Evolutionary conservation across 2,329 filamentous ascomycete species (phyloP).

Genomic region (Talaromyces piceae): DNA sequence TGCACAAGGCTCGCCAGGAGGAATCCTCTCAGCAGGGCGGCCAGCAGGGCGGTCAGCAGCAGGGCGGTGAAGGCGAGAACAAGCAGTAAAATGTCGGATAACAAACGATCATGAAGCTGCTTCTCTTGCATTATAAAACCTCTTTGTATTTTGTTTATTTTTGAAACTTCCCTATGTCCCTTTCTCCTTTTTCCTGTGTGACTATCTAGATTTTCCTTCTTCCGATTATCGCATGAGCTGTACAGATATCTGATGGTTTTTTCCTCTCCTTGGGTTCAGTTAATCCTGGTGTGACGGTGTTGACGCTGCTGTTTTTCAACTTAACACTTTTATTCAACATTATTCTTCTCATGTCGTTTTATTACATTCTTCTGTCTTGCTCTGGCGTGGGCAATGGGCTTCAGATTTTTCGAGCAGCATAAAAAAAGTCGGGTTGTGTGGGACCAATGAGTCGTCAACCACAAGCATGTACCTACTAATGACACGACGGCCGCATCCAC

Average conservation of each 20-base stretch:
- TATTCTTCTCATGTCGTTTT: slow-evolving; percentile 7
- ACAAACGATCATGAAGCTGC: neutral
- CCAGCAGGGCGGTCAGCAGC: slow-evolving; percentile 36
- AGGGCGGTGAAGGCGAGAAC: slow-evolving; percentile 58
- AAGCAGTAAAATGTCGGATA: slow-evolving; percentile 47
- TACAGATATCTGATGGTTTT: slow-evolving; percentile 12
- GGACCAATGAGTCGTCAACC: neutral
- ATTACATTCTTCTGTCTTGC: slow-evolving; percentile 7
- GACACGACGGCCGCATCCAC: slow-evolving; percentile 10
- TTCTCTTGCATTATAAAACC: neutral
- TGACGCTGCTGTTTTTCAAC: slow-evolving; percentile 1
- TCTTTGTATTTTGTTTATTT: slow-evolving; percentile 7
- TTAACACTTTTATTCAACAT: slow-evolving; percentile 1
- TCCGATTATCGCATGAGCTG: slow-evolving; percentile 14
- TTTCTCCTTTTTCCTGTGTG: slow-evolving; percentile 7
- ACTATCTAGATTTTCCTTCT: slow-evolving; percentile 13
- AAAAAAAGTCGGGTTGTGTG: slow-evolving; percentile 6
- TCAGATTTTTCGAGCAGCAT: slow-evolving; percentile 8
- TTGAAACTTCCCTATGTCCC: neutral
- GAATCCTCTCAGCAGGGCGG: slow-evolving; percentile 44
- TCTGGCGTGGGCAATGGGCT: slow-evolving; percentile 4
- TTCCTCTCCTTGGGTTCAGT: slow-evolving; percentile 1
- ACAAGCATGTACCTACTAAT: slow-evolving; percentile 12
- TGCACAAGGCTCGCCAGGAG: slow-evolving; percentile 90
- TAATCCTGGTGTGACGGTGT: slow-evolving; percentile 12